A percentile compares a stretch with the other conserved stretches of the same genome.
phyloP scores from a whole-genome alignment of 2,329 filamentous ascomycete species.

The Xylariaceae sp. region DNA sequence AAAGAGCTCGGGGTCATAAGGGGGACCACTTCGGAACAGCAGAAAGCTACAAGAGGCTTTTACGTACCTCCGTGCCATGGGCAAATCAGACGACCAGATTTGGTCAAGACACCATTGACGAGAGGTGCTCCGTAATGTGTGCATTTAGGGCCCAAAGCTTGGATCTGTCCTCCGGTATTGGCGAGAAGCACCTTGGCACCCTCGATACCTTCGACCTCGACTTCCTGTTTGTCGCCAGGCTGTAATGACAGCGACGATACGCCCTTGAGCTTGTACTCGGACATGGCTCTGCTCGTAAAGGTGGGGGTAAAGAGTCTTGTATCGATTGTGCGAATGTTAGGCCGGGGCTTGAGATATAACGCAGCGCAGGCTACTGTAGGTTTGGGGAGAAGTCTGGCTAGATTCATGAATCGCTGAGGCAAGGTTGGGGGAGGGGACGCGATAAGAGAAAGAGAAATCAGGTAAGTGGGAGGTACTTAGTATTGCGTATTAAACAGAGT shows the following conservation, averaged over 20 bases:
- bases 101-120: conserved; percentile 81
- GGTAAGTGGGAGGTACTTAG: neutral
- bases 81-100: conserved; percentile 84
- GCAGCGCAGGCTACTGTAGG: conserved; percentile 20
- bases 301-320: conserved; percentile 22
- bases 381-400: conserved; percentile 26
- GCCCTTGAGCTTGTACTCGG: conserved; percentile 75
- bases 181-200: conserved; percentile 85
- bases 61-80: conserved; percentile 92
- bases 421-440: conserved; percentile 6
- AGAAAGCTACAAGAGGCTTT: neutral
- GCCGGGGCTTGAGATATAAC: conserved; percentile 12
- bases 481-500: no score
- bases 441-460: neutral
- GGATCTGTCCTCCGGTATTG: conserved; percentile 75
- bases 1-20: neutral
- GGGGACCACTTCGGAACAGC: neutral
- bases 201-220: conserved; percentile 87
- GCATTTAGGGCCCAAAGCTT: conserved; percentile 84
- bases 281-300: conserved; percentile 50
- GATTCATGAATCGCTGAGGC: conserved; percentile 35
- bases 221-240: conserved; percentile 84
- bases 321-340: conserved; percentile 10
- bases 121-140: conserved; percentile 93
- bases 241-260: conserved; percentile 75